Conservation (phyloP, 257 asterid species). For the Nicotiana knightiana region DNA sequence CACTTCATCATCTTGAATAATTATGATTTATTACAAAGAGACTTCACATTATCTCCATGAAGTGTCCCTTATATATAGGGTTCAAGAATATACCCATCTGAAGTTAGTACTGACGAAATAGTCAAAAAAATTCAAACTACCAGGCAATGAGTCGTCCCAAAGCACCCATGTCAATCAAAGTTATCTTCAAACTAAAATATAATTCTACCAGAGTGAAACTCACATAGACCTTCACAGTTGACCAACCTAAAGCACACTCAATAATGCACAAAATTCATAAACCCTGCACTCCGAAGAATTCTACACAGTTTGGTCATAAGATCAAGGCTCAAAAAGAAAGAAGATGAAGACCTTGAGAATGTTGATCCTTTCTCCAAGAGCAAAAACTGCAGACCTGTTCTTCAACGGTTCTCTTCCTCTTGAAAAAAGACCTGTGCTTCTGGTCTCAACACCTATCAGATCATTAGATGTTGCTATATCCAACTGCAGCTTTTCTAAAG, state of each 20-base stretch:
- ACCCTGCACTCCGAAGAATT: neutral
- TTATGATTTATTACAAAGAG: neutral
- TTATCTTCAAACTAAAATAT: neutral
- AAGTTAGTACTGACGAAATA: neutral
- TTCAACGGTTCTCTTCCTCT: slow-evolving; percentile 96
- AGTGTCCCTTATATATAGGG: neutral
- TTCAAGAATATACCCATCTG: slow-evolving; percentile 1
- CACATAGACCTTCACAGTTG: neutral
- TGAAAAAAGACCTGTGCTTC: slow-evolving; percentile 84
- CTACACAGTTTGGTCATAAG: neutral
- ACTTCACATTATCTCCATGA: neutral
- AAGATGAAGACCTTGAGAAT: slow-evolving; percentile 72
- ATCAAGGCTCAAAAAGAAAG: slow-evolving; percentile 4
- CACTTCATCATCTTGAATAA: neutral
- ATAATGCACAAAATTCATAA: slow-evolving; percentile 1
- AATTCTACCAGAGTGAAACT: neutral
- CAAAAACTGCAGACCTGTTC: slow-evolving; percentile 97
- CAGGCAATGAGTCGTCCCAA: neutral
- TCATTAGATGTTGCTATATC: slow-evolving; percentile 97
- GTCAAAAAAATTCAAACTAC: neutral
- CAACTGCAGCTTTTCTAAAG: slow-evolving; percentile 92
- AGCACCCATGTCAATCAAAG: neutral
- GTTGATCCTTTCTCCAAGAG: slow-evolving; percentile 93
- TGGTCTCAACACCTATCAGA: slow-evolving; percentile 93
- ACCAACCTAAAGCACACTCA: neutral